These are phyloP conservation scores for Coemansia sp. DNA, from an alignment of 192 early-diverging fungal genomes.

Conservation along the genomic window DNA sequence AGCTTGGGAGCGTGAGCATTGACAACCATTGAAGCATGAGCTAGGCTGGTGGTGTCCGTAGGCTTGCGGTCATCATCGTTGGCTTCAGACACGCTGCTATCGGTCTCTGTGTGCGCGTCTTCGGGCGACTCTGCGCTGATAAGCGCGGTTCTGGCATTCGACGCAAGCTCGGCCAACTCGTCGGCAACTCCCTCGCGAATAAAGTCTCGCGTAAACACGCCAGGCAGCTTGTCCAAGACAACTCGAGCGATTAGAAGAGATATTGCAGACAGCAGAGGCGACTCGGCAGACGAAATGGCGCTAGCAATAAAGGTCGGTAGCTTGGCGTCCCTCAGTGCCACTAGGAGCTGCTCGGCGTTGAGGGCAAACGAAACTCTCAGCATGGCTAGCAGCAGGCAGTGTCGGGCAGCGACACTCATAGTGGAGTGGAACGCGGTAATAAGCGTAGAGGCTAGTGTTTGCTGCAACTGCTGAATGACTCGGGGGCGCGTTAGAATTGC, in stretches of 20 bases:
- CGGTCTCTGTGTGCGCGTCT: neutral
- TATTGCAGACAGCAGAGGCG: slow-evolving; percentile 25
- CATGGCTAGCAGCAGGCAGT: slow-evolving; percentile 63
- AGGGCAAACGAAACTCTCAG: slow-evolving; percentile 60
- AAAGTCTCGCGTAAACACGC: slow-evolving; percentile 60
- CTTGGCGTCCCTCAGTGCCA: slow-evolving; percentile 47
- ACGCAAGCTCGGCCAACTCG: slow-evolving; percentile 58
- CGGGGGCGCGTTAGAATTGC: slow-evolving; percentile 13
- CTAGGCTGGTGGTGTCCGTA: neutral
- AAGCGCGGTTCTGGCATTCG: neutral
- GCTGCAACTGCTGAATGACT: slow-evolving; percentile 27
- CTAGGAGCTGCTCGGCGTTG: slow-evolving; percentile 45
- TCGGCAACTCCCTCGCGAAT: slow-evolving; percentile 74
- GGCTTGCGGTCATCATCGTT: neutral
- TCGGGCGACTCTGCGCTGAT: neutral
- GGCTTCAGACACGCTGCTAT: neutral
- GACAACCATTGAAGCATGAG: neutral
- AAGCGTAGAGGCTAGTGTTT: slow-evolving; percentile 66
- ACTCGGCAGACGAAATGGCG: slow-evolving; percentile 19
- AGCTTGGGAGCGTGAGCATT: neutral
- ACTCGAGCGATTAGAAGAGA: slow-evolving; percentile 57
- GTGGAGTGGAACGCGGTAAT: slow-evolving; percentile 72
- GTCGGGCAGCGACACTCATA: slow-evolving; percentile 64
- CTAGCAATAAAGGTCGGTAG: slow-evolving; percentile 25
- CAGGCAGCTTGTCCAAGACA: slow-evolving; percentile 65